Conservation (phyloP, 441 rosid genomes). For the Corymbia calophylla region DNA sequence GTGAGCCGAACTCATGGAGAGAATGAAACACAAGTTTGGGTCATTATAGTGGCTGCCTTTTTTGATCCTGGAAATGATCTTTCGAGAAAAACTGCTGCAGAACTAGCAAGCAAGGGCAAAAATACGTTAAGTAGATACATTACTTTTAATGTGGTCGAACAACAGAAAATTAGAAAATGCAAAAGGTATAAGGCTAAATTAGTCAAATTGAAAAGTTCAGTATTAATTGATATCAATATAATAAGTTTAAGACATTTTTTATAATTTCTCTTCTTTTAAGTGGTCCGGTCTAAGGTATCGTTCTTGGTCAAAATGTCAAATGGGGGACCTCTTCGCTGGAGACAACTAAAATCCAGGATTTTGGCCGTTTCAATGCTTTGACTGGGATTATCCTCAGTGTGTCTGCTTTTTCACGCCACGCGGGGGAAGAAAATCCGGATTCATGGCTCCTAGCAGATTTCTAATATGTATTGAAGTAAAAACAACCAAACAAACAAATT, state of each 20-base stretch:
- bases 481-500: no score
- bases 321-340: not conserved
- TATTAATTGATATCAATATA: fast-evolving
- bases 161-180: not conserved
- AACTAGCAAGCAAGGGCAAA: not conserved
- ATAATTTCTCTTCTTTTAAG: fast-evolving
- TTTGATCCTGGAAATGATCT: not conserved
- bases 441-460: not conserved
- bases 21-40: not conserved
- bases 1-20: not conserved
- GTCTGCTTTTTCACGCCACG: not conserved
- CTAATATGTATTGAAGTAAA: not conserved
- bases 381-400: not conserved
- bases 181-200: fast-evolving
- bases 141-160: fast-evolving
- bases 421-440: not conserved
- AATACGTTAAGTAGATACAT: not conserved
- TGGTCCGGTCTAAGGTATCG: fast-evolving
- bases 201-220: fast-evolving
- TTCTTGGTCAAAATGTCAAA: not conserved
- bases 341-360: not conserved
- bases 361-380: not conserved
- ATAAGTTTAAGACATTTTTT: fast-evolving
- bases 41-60: not conserved
- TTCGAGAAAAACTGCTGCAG: not conserved